Evolutionary conservation across 192 early-diverging fungal species (phyloP).

Genomic region (Backusella liffmaniae): DNA sequence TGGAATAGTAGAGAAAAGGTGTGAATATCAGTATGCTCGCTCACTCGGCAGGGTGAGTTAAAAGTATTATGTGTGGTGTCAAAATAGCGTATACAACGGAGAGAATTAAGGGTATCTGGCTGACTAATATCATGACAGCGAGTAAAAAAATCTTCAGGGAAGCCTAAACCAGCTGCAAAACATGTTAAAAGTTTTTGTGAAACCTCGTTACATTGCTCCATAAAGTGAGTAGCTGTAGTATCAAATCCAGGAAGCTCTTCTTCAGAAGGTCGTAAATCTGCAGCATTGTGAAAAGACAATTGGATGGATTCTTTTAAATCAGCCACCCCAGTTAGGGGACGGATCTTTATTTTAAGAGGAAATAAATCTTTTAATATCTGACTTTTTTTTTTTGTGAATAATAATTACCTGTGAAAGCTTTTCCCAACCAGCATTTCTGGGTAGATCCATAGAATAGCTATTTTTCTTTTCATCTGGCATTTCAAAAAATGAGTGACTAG

Average conservation of each 20-base stretch:
- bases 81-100: slow-evolving; percentile 24
- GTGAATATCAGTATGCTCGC: slow-evolving; percentile 16
- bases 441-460: slow-evolving; percentile 21
- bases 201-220: slow-evolving; percentile 29
- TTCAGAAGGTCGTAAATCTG: slow-evolving; percentile 23
- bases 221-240: slow-evolving; percentile 12
- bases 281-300: slow-evolving; percentile 26
- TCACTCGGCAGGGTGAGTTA: not conserved
- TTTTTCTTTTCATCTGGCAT: slow-evolving; percentile 27
- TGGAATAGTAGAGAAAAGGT: slow-evolving; percentile 30
- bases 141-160: slow-evolving; percentile 28
- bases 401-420: slow-evolving; percentile 22
- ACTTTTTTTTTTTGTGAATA: not conserved
- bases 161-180: slow-evolving; percentile 25
- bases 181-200: slow-evolving; percentile 23
- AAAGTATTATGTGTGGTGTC: slow-evolving; percentile 1
- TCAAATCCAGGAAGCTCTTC: slow-evolving; percentile 30
- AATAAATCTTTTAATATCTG: not conserved
- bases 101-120: slow-evolving; percentile 27
- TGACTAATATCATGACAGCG: slow-evolving; percentile 27
- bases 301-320: slow-evolving; percentile 33
- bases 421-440: slow-evolving; percentile 30
- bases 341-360: slow-evolving; percentile 8
- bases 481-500: slow-evolving; percentile 26
- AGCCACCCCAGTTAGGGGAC: slow-evolving; percentile 10